Percentiles rank a stretch among this genome's conserved stretches.
Evolutionary conservation across 2,329 filamentous ascomycete genomes (phyloP).

Genomic region (Chaetomium sp.): DNA sequence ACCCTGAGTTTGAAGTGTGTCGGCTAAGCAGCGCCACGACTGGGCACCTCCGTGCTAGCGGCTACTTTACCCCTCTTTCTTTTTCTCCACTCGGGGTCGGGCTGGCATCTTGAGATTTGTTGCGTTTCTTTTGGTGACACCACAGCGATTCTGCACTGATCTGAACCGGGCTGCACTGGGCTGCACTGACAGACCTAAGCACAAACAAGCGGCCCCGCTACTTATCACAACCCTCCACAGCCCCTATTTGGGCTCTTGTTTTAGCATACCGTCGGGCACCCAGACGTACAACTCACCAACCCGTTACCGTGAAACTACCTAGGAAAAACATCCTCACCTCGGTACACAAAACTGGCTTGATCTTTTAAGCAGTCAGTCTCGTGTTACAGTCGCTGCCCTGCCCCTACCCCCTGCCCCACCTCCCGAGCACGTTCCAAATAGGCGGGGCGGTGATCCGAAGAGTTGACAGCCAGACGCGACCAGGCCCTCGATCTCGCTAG

Average conservation of each 20-base stretch:
- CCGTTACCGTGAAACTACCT: neutral
- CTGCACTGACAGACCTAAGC: neutral
- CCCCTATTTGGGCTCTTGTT: conserved; percentile 1
- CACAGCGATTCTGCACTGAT: neutral
- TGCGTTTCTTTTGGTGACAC: conserved; percentile 5
- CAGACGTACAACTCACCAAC: neutral
- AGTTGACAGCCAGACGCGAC: conserved; percentile 3
- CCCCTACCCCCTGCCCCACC: conserved; percentile 14
- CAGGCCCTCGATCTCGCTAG: conserved; percentile 20
- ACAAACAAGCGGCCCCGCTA: neutral
- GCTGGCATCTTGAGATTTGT: neutral
- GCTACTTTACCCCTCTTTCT: conserved; percentile 26
- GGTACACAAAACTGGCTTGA: too few species aligned
- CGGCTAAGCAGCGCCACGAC: neutral
- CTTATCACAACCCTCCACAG: neutral
- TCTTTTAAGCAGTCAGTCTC: neutral
- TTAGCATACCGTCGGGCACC: neutral
- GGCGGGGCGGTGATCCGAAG: conserved; percentile 20
- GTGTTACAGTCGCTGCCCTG: conserved; percentile 1
- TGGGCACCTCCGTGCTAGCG: conserved; percentile 10
- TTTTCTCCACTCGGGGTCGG: conserved; percentile 11
- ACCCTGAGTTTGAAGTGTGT: neutral
- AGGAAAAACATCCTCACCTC: neutral
- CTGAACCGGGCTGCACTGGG: neutral
- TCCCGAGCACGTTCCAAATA: conserved; percentile 2